Conservation (phyloP, 306 rosid species). For the Vigna mungo region DNA sequence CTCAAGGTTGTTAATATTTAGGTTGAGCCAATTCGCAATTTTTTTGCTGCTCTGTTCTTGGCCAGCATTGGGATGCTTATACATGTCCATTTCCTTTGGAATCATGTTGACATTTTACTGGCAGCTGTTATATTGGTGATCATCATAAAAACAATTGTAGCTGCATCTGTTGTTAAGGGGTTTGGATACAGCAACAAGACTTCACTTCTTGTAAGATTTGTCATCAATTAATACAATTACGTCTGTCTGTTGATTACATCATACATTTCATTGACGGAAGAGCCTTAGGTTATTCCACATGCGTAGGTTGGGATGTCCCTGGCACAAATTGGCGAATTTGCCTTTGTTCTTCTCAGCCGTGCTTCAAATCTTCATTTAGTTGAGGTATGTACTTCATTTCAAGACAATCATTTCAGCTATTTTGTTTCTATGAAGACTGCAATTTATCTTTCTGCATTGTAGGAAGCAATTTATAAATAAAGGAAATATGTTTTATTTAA, state of each 20-base stretch:
- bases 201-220: conserved; percentile 84
- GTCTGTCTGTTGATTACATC: conserved; percentile 44
- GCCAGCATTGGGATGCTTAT: conserved; percentile 99
- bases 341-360: conserved; percentile 97
- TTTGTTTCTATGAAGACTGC: conserved; percentile 33
- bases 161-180: conserved; percentile 85
- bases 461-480: conserved; percentile 29
- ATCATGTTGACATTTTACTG: conserved; percentile 90
- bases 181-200: conserved; percentile 94
- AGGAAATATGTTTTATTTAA: conserved; percentile 4
- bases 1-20: conserved; percentile 51
- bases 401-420: conserved; percentile 21
- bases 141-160: conserved; percentile 77
- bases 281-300: conserved; percentile 67
- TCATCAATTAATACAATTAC: conserved; percentile 34
- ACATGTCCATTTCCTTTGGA: conserved; percentile 98
- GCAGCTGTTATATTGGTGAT: conserved; percentile 97
- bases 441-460: conserved; percentile 37
- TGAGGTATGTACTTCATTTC: conserved; percentile 64
- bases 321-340: conserved; percentile 97
- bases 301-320: conserved; percentile 96
- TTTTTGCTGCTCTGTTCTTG: conserved; percentile 94
- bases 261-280: conserved; percentile 57
- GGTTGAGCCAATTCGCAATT: conserved; percentile 98
- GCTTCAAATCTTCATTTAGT: conserved; percentile 98